phyloP scores from a whole-genome alignment of 2,329 filamentous ascomycete genomes.

The Aspergillus pseudotamarii region DNA sequence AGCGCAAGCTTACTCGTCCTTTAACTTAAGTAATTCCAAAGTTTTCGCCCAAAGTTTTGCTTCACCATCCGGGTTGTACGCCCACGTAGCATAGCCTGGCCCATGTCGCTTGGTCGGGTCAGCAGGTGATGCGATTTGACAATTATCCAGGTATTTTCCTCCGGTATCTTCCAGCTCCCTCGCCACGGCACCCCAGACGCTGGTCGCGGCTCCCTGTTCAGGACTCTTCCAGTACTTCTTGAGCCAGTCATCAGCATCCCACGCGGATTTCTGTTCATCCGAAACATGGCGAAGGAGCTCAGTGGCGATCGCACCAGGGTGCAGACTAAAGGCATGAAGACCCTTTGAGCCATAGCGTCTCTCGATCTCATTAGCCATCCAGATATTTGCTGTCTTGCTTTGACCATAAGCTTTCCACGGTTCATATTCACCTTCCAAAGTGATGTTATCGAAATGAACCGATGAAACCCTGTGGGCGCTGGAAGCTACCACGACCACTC shows the following conservation, averaged over 20 bases:
- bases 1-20: not conserved
- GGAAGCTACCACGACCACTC: slow-evolving; percentile 52
- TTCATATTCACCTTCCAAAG: slow-evolving; percentile 40
- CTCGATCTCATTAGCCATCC: slow-evolving; percentile 55
- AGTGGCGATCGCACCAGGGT: slow-evolving; percentile 44
- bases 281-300: slow-evolving; percentile 7
- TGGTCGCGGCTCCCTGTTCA: slow-evolving; percentile 30
- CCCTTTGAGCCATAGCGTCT: slow-evolving; percentile 49
- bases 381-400: slow-evolving; percentile 56
- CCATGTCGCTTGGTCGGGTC: not conserved
- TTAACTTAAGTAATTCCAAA: not conserved
- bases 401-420: slow-evolving; percentile 49
- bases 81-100: slow-evolving; percentile 1
- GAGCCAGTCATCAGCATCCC: not conserved
- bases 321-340: slow-evolving; percentile 49
- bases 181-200: slow-evolving; percentile 29
- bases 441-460: slow-evolving; percentile 43
- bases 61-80: slow-evolving; percentile 7
- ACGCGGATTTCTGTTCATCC: not conserved
- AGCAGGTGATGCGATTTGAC: slow-evolving; percentile 12
- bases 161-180: slow-evolving; percentile 28
- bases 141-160: slow-evolving; percentile 31
- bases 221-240: slow-evolving; percentile 11
- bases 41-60: slow-evolving; percentile 1
- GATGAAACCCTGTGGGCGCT: slow-evolving; percentile 43